These are phyloP conservation scores for Pistacia vera DNA, from an alignment of 345 rosid genomes.

Conservation along the genomic window DNA sequence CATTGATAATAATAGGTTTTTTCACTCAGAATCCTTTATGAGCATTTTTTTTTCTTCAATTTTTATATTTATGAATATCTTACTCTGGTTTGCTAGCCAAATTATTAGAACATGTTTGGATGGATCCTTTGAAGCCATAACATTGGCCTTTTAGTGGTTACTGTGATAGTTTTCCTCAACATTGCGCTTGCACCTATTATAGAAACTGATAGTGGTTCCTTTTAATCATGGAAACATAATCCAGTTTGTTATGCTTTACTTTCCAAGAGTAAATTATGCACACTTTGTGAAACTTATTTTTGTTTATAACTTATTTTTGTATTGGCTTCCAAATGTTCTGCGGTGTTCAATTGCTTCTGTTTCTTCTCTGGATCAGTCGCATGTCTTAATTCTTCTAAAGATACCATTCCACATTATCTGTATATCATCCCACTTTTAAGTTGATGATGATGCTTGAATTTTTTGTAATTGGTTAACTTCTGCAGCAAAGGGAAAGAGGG, in stretches of 20 bases:
- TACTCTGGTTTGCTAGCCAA: background rate
- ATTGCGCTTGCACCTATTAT: background rate
- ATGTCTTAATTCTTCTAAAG: background rate
- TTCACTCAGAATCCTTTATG: background rate
- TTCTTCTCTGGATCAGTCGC: background rate
- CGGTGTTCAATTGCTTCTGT: background rate
- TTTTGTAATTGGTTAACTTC: background rate
- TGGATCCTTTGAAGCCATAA: too few relatives aligned
- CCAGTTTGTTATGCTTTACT: background rate
- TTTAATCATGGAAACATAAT: background rate
- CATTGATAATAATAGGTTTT: background rate
- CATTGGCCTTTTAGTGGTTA: background rate
- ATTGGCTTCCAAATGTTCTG: background rate
- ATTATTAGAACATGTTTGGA: background rate
- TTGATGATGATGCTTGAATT: background rate
- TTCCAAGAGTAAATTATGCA: background rate
- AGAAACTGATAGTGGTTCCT: background rate
- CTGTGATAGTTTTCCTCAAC: background rate
- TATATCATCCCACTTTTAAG: background rate
- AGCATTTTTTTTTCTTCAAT: background rate
- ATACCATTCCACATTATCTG: background rate
- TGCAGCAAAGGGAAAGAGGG: conserved; percentile 39
- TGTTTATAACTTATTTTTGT: background rate
- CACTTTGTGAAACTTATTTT: background rate
- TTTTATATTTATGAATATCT: background rate